phyloP scores from a whole-genome alignment of 768 basidiomycete species.

The Lactarius hengduanensis region DNA sequence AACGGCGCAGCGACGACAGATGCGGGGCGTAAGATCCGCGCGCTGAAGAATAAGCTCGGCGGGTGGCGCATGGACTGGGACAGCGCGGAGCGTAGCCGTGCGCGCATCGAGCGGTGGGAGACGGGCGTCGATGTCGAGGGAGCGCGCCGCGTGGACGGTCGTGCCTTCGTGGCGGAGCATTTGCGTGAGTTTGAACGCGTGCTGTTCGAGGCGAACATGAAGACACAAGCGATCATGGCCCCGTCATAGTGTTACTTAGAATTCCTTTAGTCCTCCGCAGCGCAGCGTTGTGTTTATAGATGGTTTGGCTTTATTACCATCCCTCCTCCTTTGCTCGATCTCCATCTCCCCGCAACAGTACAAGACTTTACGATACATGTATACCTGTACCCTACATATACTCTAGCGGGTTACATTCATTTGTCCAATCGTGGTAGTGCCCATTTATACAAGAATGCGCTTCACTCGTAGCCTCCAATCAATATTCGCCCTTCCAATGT shows the following conservation, averaged over 20 bases:
- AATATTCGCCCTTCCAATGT: background rate
- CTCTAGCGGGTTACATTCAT: conserved; percentile 14
- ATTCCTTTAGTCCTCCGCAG: background rate
- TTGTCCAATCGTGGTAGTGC: background rate
- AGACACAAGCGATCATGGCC: conserved; percentile 83
- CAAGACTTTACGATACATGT: conserved; percentile 22
- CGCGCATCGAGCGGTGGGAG: conserved; percentile 81
- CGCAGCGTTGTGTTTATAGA: conserved; percentile 4
- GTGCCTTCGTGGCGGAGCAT: conserved; percentile 74
- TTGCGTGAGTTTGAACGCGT: conserved; percentile 71
- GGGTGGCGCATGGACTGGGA: conserved; percentile 83
- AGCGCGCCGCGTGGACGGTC: conserved; percentile 59
- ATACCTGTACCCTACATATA: conserved; percentile 25
- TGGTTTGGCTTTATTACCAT: conserved; percentile 1
- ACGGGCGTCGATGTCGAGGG: conserved; percentile 49
- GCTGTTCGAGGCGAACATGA: conserved; percentile 66
- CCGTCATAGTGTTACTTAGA: conserved; percentile 41
- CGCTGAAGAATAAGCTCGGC: conserved; percentile 78
- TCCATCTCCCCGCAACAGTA: conserved; percentile 22
- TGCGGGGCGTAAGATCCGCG: conserved; percentile 82
- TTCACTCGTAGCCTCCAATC: background rate
- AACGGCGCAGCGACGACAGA: conserved; percentile 84
- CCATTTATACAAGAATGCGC: background rate
- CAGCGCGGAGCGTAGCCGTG: conserved; percentile 75
- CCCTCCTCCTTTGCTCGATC: conserved; percentile 20